Percentiles rank a stretch among this genome's conserved stretches.
These are phyloP conservation scores for Gleditsia sinensis DNA, from an alignment of 306 rosid species.

Conservation along the genomic window DNA sequence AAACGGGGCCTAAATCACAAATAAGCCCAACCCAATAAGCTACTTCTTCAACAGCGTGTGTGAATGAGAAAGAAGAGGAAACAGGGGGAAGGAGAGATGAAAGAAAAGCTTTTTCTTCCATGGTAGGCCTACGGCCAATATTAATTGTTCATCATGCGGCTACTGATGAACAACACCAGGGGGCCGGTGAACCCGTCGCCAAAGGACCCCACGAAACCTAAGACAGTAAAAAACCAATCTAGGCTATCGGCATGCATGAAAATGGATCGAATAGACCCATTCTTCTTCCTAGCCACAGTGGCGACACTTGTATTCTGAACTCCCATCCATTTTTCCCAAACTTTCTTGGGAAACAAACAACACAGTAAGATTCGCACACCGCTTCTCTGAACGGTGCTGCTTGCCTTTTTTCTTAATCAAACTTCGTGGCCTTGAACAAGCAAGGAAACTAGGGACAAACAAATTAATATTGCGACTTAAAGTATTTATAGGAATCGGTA, in stretches of 20 bases:
- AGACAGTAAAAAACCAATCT: conserved; percentile 52
- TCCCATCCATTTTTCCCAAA: conserved; percentile 15
- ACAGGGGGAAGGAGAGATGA: neutral
- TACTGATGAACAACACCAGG: conserved; percentile 24
- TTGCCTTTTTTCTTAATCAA: conserved; percentile 21
- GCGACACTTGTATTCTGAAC: conserved; percentile 13
- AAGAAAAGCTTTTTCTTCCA: conserved; percentile 1
- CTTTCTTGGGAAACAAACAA: conserved; percentile 29
- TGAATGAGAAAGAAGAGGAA: neutral
- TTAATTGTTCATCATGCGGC: conserved; percentile 45
- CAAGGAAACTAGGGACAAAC: neutral
- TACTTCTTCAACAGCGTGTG: neutral
- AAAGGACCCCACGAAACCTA: conserved; percentile 60
- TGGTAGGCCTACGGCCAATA: conserved; percentile 22
- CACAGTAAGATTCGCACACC: conserved; percentile 9
- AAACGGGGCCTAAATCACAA: conserved; percentile 55
- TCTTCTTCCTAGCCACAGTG: conserved; percentile 6
- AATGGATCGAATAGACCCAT: conserved; percentile 47
- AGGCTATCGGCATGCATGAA: conserved; percentile 65
- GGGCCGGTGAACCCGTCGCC: conserved; percentile 65
- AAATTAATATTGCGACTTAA: neutral
- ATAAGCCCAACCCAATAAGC: neutral
- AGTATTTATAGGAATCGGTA: conserved; percentile 39
- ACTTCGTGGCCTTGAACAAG: neutral
- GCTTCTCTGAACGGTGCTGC: conserved; percentile 4